Base-by-base conservation (phyloP, 805 yeast species). In the Kodamaea lidongshanica region DNA sequence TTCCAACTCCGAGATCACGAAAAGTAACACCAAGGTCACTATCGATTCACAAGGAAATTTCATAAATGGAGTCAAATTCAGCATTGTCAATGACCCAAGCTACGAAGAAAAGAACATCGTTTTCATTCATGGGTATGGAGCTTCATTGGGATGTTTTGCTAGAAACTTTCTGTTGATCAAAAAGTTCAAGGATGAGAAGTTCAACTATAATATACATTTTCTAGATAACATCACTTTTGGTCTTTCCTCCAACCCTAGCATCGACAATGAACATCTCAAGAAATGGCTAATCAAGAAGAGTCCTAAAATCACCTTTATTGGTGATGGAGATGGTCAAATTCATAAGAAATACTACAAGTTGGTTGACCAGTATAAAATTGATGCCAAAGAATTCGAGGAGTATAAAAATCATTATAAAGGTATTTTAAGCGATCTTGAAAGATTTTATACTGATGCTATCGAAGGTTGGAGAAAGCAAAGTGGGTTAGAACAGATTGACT, bases 381-480 rank as follows among this genome's bases (percentile, higher is more conserved):
- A 45, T 46, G 50, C 29, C 10, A 33, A 42, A 1, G 52, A 50
- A 23, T 58, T 58, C 23, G 29, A 44, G 7, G 31, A 44, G 15
- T 63, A 66, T 34, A 52, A 58, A 17, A 35, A 50, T 4, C 48
- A 54, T 6, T 68, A 69, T 40, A 35, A 37, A 3, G 64, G 65
- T 0, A 48, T 67, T 5, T 51, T 74, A 3, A 17, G 44, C 9
- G 60, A 61, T 8, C 70, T 76, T 19, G 84, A 80, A 40, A 46
- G 61, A 10, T 70, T 74, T 41, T 81, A 79, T 39, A 48, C 71
- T 6, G 70, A 67, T 7, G 70, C 78, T 2, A 50, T 84, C 5
- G 89, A 83, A 30, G 49, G 54, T 5, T 83, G 94, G 92, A 59
- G 92, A 42, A 35, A 33, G 6, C 54, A 44, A 6, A 57, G 69